Conservation (phyloP, 371 early-diverging fungal species). For the Syncephalastrum sp. region DNA sequence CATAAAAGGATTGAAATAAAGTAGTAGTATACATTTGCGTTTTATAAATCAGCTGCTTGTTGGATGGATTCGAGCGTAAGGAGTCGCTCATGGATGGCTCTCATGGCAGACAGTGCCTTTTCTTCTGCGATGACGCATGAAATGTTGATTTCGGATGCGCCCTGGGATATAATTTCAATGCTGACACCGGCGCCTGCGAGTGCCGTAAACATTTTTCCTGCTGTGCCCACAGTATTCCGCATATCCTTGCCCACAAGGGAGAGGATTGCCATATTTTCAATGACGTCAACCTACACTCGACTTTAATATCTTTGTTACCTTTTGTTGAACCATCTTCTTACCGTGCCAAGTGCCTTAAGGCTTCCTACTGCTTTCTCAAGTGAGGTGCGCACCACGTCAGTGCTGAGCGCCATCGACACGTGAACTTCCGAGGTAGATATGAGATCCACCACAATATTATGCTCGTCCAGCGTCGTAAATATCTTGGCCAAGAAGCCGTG, state of each 20-base stretch:
- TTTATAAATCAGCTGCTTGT: constrained; percentile 1
- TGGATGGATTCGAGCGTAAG: constrained; percentile 22
- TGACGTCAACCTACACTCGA: constrained; percentile 58
- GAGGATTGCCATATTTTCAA: constrained; percentile 88
- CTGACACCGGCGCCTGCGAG: constrained; percentile 88
- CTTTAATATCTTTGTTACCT: not conserved
- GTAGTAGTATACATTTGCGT: too few relatives aligned
- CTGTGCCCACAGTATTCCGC: constrained; percentile 93
- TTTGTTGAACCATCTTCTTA: constrained; percentile 17
- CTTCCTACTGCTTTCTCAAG: constrained; percentile 68
- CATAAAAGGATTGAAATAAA: too few relatives aligned
- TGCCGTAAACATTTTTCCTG: constrained; percentile 91
- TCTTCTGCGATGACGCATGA: constrained; percentile 88
- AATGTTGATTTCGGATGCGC: constrained; percentile 96
- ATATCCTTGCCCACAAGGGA: constrained; percentile 95
- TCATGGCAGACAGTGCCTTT: constrained; percentile 72
- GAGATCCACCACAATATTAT: constrained; percentile 91
- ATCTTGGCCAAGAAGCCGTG: constrained; percentile 96
- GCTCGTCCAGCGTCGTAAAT: constrained; percentile 82
- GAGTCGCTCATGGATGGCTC: constrained; percentile 84
- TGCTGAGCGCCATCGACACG: constrained; percentile 91
- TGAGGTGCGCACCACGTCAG: constrained; percentile 54
- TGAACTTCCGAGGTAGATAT: constrained; percentile 96
- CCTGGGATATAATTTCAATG: constrained; percentile 98
- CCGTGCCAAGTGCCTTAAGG: constrained; percentile 63